phyloP scores from a whole-genome alignment of 2,329 filamentous ascomycete species.

The Claviceps purpurea region DNA sequence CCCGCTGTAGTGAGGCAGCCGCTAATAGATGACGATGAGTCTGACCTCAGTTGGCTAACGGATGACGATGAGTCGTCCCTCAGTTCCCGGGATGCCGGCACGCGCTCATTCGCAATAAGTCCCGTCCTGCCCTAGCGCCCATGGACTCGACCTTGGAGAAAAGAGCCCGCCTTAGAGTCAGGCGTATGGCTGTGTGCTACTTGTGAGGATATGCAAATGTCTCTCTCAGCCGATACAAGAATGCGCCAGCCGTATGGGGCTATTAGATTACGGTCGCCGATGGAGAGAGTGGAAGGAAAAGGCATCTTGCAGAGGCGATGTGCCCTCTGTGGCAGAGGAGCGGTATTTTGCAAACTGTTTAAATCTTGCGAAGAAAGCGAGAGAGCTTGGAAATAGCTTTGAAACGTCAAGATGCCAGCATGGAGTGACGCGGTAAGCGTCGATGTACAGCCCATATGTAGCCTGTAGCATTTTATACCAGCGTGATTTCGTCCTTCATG shows the following conservation, averaged over 20 bases:
- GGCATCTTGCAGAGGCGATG: constrained; percentile 7
- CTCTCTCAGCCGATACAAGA: not conserved
- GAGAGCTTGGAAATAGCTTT: not conserved
- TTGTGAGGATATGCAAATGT: constrained; percentile 7
- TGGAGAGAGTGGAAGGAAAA: constrained; percentile 3
- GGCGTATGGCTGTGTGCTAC: constrained; percentile 11
- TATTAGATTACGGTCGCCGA: constrained; percentile 6
- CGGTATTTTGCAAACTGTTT: constrained; percentile 7
- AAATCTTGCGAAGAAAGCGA: not conserved
- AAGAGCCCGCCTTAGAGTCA: not conserved
- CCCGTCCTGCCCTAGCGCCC: not conserved
- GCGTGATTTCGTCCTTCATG: not conserved
- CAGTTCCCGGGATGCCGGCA: not conserved
- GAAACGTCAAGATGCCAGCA: not conserved
- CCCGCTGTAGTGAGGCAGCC: not conserved
- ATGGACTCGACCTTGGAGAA: constrained; percentile 3
- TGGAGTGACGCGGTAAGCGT: not conserved
- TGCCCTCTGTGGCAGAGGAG: constrained; percentile 4
- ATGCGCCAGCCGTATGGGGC: not conserved
- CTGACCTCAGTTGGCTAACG: not conserved
- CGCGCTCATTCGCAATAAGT: not conserved
- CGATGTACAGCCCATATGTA: not conserved
- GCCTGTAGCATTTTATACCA: not conserved
- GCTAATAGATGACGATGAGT: not conserved
- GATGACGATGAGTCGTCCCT: not conserved